Conservation (phyloP, 2,329 filamentous ascomycete genomes). For the Arthroderma uncinatum region DNA sequence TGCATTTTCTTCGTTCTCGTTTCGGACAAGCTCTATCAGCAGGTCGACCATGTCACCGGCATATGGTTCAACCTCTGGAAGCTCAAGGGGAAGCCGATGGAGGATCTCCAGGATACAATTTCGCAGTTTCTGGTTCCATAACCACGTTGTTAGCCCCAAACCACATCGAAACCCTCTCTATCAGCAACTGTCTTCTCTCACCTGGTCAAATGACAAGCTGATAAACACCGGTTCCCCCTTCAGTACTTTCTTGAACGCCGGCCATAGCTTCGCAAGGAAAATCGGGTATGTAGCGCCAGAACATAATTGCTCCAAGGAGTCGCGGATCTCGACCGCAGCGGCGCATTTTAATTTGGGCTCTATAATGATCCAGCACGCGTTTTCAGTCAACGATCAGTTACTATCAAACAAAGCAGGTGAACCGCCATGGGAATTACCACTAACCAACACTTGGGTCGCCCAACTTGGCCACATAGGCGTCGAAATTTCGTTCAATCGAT, state of each 20-base stretch:
- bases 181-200: conserved; percentile 31
- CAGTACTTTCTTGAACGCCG: conserved; percentile 76
- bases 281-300: conserved; percentile 64
- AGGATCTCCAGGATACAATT: conserved; percentile 91
- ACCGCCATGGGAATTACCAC: conserved; percentile 12
- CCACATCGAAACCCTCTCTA: conserved; percentile 3
- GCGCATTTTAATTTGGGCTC: conserved; percentile 74
- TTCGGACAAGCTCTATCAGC: conserved; percentile 74
- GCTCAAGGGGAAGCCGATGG: conserved; percentile 67
- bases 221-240: conserved; percentile 81
- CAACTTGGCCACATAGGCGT: conserved; percentile 41
- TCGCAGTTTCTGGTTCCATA: conserved; percentile 58
- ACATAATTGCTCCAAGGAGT: conserved; percentile 75
- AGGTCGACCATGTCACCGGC: conserved; percentile 81
- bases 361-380: conserved; percentile 28
- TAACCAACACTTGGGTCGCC: conserved; percentile 39
- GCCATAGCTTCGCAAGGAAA: conserved; percentile 81
- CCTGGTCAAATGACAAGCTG: conserved; percentile 81
- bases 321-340: conserved; percentile 74
- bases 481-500: conserved; percentile 38
- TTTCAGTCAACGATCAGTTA: conserved; percentile 5
- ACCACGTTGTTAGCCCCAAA: not conserved
- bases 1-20: conserved; percentile 97
- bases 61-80: conserved; percentile 76
- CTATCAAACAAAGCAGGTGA: conserved; percentile 8